These are phyloP conservation scores for Cordyceps sp. DNA, from an alignment of 2,329 filamentous ascomycete genomes.

Conservation along the genomic window DNA sequence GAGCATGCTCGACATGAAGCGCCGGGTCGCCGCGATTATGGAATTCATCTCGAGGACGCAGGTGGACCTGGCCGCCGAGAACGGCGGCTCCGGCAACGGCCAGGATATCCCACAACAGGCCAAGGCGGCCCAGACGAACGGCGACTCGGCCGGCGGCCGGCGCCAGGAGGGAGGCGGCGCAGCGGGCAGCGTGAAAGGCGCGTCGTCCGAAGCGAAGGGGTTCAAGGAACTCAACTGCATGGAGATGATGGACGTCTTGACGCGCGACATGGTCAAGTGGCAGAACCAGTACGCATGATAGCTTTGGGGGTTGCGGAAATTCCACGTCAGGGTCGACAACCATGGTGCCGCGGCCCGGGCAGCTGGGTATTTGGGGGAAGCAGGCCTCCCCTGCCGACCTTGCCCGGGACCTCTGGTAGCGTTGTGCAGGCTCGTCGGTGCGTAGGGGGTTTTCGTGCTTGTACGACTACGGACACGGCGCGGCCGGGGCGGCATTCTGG, in stretches of 20 bases:
- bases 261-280: slow-evolving; percentile 68
- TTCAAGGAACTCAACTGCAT: slow-evolving; percentile 65
- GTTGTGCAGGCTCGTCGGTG: too few relatives aligned
- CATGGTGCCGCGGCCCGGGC: too few relatives aligned
- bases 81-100: slow-evolving; percentile 17
- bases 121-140: slow-evolving; percentile 19
- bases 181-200: too few relatives aligned
- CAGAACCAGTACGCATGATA: slow-evolving; percentile 48
- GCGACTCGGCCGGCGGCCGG: slow-evolving; percentile 10
- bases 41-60: slow-evolving; percentile 85
- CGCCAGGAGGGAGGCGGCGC: slow-evolving; percentile 7
- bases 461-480: too few relatives aligned
- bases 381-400: too few relatives aligned
- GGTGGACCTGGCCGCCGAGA: slow-evolving; percentile 61
- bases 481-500: too few relatives aligned
- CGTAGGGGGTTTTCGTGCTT: too few relatives aligned
- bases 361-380: too few relatives aligned
- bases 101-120: slow-evolving; percentile 19
- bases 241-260: slow-evolving; percentile 84
- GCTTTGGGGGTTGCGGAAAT: not conserved
- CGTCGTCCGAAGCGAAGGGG: slow-evolving; percentile 21
- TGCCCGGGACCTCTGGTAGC: too few relatives aligned
- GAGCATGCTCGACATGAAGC: slow-evolving; percentile 77
- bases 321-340: too few relatives aligned
- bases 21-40: slow-evolving; percentile 66